Conservation (phyloP, 768 basidiomycete species). For the Zangia roseola region DNA sequence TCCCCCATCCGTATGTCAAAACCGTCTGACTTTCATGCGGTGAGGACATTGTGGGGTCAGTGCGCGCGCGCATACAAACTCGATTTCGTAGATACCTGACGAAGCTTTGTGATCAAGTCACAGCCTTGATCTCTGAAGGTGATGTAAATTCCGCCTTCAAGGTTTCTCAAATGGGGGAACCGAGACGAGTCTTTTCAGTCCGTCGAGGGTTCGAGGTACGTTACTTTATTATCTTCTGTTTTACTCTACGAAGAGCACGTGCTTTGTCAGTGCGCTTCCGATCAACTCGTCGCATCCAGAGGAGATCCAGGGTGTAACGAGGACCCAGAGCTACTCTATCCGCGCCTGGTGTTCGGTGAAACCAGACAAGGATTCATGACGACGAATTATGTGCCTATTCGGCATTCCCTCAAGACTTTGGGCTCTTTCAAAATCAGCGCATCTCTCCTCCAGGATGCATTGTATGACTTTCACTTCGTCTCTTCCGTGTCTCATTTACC, state of each 20-base stretch:
- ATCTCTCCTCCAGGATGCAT: conserved; percentile 20
- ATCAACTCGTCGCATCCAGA: conserved; percentile 15
- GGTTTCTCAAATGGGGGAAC: conserved; percentile 57
- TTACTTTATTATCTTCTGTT: not conserved
- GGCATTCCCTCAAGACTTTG: conserved; percentile 8
- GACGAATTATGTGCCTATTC: conserved; percentile 23
- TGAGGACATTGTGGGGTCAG: conserved; percentile 17
- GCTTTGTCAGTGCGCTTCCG: conserved; percentile 15
- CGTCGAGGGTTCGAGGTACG: conserved; percentile 46
- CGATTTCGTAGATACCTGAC: conserved; percentile 49
- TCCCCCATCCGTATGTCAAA: conserved; percentile 44
- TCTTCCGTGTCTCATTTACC: not conserved
- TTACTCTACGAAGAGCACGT: not conserved
- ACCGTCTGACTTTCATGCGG: conserved; percentile 63
- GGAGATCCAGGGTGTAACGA: conserved; percentile 20
- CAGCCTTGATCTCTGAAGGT: conserved; percentile 47
- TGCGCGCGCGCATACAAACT: not conserved
- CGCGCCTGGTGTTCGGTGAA: conserved; percentile 39
- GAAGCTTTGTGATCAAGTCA: conserved; percentile 55
- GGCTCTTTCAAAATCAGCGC: conserved; percentile 5
- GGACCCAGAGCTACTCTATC: conserved; percentile 24
- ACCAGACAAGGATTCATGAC: conserved; percentile 41
- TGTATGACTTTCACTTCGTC: conserved; percentile 14
- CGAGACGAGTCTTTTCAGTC: conserved; percentile 43
- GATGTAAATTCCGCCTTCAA: conserved; percentile 48